A percentile compares a stretch with the other conserved stretches of the same genome.
Evolutionary conservation across 83 land plant genomes (phyloP).

Genomic region (Diphasiastrum complanatum): DNA sequence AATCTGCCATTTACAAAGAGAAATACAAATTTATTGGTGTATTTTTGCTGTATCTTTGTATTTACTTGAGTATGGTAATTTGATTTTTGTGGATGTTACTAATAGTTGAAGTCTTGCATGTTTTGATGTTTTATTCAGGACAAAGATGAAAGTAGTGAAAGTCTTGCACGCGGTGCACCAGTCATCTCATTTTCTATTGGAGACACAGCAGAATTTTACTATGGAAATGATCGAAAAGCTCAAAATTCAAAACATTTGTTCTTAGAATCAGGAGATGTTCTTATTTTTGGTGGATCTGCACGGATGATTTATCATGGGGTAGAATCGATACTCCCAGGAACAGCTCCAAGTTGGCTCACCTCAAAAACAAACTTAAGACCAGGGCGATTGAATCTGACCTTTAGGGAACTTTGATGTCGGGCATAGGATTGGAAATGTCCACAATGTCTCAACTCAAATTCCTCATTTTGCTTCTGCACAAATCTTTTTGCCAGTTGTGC

Average conservation of each 20-base stretch:
- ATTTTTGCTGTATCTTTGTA: too few relatives aligned
- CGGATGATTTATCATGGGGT: constrained; percentile 68
- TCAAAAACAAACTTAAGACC: constrained; percentile 45
- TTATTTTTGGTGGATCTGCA: constrained; percentile 70
- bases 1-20: too few relatives aligned
- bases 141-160: constrained; percentile 50
- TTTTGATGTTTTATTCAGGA: constrained; percentile 46
- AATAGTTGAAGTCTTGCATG: background rate
- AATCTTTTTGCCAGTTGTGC: too few relatives aligned
- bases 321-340: constrained; percentile 25
- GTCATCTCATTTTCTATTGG: constrained; percentile 75
- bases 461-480: too few relatives aligned
- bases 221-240: constrained; percentile 42
- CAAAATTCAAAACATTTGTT: constrained; percentile 39
- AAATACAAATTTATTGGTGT: too few relatives aligned
- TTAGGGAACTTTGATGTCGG: constrained; percentile 55
- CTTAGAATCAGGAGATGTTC: constrained; percentile 68
- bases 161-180: constrained; percentile 49
- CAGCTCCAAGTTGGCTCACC: constrained; percentile 41
- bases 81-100: too few relatives aligned
- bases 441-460: too few relatives aligned
- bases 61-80: too few relatives aligned
- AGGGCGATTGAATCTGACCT: constrained; percentile 74
- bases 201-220: constrained; percentile 66
- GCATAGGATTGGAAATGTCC: too few relatives aligned